These are phyloP conservation scores for Aureobasidium sp. DNA, from an alignment of 2,329 filamentous ascomycete species.

Conservation along the genomic window DNA sequence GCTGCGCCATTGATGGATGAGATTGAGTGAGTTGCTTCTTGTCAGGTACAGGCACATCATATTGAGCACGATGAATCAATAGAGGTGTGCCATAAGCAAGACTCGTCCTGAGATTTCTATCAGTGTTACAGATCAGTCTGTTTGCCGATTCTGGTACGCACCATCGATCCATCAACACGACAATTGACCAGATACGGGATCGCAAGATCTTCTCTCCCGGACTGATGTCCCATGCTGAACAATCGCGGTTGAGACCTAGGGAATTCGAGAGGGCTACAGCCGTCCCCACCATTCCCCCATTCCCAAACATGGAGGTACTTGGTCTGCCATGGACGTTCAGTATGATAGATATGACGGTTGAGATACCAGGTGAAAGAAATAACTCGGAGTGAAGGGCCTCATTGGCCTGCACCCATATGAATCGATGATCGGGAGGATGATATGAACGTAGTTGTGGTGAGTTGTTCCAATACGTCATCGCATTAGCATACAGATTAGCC, in stretches of 20 bases:
- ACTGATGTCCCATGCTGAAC: constrained; percentile 46
- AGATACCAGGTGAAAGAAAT: constrained; percentile 35
- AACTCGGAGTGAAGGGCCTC: constrained; percentile 34
- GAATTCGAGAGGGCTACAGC: constrained; percentile 49
- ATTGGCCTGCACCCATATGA: constrained; percentile 37
- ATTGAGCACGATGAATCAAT: constrained; percentile 46
- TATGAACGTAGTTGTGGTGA: constrained; percentile 32
- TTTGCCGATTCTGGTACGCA: constrained; percentile 16
- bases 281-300: constrained; percentile 48
- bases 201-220: constrained; percentile 46
- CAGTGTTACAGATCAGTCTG: not conserved
- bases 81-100: constrained; percentile 51
- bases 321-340: constrained; percentile 37
- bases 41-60: constrained; percentile 49
- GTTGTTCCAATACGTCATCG: constrained; percentile 32
- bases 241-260: constrained; percentile 50
- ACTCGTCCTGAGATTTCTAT: constrained; percentile 38
- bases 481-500: constrained; percentile 35
- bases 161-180: constrained; percentile 52
- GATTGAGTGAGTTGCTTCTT: constrained; percentile 25
- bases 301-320: constrained; percentile 37
- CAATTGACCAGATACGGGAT: constrained; percentile 50
- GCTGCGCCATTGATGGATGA: not conserved
- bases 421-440: constrained; percentile 33
- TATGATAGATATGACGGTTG: constrained; percentile 34